A percentile compares a stretch with the other conserved stretches of the same genome.
phyloP scores from a whole-genome alignment of 2,329 filamentous ascomycete species.

The Fusarium sp. region DNA sequence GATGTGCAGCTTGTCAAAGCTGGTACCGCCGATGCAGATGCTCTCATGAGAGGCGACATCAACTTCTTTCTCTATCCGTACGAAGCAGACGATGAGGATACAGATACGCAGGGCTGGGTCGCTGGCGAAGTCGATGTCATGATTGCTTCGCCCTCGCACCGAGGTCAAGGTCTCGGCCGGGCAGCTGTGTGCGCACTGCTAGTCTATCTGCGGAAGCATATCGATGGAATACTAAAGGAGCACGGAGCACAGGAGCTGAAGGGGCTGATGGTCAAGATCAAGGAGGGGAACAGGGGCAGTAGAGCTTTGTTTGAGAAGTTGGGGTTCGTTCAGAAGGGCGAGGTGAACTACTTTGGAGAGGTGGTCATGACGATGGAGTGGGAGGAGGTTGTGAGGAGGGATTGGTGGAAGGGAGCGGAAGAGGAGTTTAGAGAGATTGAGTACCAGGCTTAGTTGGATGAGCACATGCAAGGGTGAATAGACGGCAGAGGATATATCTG shows the following conservation, averaged over 20 bases:
- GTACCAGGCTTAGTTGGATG: constrained; percentile 27
- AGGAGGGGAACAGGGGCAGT: constrained; percentile 63
- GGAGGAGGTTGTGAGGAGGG: constrained; percentile 36
- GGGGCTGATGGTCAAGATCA: constrained; percentile 65
- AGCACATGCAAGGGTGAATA: neutral
- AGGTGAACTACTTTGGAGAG: constrained; percentile 68
- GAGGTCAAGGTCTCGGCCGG: constrained; percentile 71
- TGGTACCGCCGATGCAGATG: constrained; percentile 61
- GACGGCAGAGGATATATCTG: neutral
- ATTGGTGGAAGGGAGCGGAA: constrained; percentile 37
- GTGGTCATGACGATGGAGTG: constrained; percentile 58
- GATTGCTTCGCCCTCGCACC: constrained; percentile 70
- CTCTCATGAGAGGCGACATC: constrained; percentile 75
- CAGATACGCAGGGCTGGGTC: constrained; percentile 37
- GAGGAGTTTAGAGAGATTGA: constrained; percentile 37
- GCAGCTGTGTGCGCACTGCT: constrained; percentile 74
- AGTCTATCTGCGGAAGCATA: constrained; percentile 68
- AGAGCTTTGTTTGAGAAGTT: constrained; percentile 61
- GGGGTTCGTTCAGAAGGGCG: constrained; percentile 62
- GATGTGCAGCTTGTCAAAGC: constrained; percentile 39
- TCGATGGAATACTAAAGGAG: constrained; percentile 62
- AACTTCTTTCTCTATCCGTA: constrained; percentile 79
- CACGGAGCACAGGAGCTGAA: constrained; percentile 45
- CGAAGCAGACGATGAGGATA: constrained; percentile 59
- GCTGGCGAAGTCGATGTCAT: constrained; percentile 87